phyloP scores from a whole-genome alignment of 192 early-diverging fungal species.

The Tieghemiomyces parasiticus region DNA sequence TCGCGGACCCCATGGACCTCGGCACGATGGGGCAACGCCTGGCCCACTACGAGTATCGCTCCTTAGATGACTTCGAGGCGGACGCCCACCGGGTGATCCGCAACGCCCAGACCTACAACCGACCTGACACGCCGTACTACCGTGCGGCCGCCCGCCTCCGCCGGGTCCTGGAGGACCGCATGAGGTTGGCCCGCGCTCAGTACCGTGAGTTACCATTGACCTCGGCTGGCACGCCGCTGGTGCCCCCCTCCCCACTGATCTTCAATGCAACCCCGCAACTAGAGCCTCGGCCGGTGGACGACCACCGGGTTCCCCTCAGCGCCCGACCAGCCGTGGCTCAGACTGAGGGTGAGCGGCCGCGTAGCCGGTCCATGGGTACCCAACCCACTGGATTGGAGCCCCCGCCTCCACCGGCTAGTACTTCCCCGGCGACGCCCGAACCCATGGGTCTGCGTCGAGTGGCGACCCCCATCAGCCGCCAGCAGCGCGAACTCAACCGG shows the following conservation, averaged over 20 bases:
- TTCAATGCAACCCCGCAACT: background rate
- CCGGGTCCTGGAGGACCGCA: conserved; percentile 15
- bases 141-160: conserved; percentile 21
- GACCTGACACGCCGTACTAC: conserved; percentile 25
- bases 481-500: too few relatives aligned
- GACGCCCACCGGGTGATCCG: conserved; percentile 19
- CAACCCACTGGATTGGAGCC: too few relatives aligned
- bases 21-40: conserved; percentile 43
- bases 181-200: conserved; percentile 11
- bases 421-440: background rate
- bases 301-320: too few relatives aligned
- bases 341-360: too few relatives aligned
- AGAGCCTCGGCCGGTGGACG: background rate
- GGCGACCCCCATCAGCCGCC: background rate
- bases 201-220: conserved; percentile 3
- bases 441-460: background rate
- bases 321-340: too few relatives aligned
- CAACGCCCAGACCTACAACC: conserved; percentile 30
- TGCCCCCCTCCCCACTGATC: conserved; percentile 7
- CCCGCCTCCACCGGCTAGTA: background rate
- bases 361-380: background rate
- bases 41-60: conserved; percentile 32
- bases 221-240: background rate
- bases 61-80: conserved; percentile 41
- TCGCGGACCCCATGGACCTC: conserved; percentile 69